Evolutionary conservation across 2,329 filamentous ascomycete genomes (phyloP).

Genomic region (Fusarium pseudonygamai): DNA sequence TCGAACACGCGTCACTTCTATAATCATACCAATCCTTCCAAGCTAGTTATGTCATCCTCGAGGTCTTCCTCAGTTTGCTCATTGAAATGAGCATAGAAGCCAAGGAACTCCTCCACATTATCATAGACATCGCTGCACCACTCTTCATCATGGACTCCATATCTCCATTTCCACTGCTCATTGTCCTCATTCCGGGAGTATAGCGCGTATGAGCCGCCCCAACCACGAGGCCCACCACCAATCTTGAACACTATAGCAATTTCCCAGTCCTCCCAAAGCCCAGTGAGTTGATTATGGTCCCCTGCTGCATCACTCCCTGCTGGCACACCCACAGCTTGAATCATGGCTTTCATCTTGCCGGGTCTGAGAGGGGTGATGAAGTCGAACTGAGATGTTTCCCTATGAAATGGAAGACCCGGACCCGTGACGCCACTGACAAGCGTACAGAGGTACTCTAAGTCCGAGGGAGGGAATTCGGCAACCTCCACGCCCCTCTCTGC

Average conservation of each 20-base stretch:
- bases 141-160: not conserved
- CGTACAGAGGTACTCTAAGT: not conserved
- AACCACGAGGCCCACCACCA: not conserved
- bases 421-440: not conserved
- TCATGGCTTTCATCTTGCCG: rapidly evolving
- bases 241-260: not conserved
- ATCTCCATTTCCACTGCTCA: not conserved
- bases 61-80: not conserved
- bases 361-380: not conserved
- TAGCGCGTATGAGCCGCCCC: not conserved
- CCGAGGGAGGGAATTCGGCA: rapidly evolving
- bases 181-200: not conserved
- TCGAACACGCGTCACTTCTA: no score
- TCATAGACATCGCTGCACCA: not conserved
- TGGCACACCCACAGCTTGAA: not conserved
- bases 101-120: rapidly evolving
- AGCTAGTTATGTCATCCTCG: no score
- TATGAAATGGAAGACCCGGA: not conserved
- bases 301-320: rapidly evolving
- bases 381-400: not conserved
- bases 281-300: not conserved
- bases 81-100: not conserved
- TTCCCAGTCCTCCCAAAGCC: not conserved
- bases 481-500: rapidly evolving
- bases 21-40: not conserved